Percentiles rank a stretch among this genome's conserved stretches.
These are phyloP conservation scores for Cercophora samala DNA, from an alignment of 495 filamentous ascomycete genomes.

Conservation along the genomic window DNA sequence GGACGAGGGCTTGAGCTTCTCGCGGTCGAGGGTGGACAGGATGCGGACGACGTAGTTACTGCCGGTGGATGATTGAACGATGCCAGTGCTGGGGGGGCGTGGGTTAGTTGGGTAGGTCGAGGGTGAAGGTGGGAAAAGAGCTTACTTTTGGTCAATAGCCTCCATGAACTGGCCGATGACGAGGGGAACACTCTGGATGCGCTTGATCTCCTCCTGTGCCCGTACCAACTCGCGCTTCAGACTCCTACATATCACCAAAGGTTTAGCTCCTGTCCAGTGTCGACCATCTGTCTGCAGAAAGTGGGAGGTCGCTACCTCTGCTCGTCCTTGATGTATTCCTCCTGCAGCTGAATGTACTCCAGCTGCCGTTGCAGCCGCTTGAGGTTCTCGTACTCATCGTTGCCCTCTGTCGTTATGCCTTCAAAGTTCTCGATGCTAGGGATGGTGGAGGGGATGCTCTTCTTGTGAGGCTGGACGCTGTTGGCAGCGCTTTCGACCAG, in stretches of 20 bases:
- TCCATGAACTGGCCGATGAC: constrained; percentile 99
- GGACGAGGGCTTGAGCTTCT: constrained; percentile 94
- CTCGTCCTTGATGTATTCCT: constrained; percentile 99
- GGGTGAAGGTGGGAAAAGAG: constrained; percentile 5
- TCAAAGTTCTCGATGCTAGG: constrained; percentile 87
- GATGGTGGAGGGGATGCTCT: constrained; percentile 75
- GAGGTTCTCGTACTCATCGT: constrained; percentile 89
- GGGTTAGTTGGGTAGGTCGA: constrained; percentile 9
- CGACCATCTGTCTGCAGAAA: not conserved
- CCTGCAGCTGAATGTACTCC: constrained; percentile 97
- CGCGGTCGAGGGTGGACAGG: constrained; percentile 95
- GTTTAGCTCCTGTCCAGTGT: not conserved
- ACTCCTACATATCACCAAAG: constrained; percentile 51
- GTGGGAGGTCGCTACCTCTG: constrained; percentile 47
- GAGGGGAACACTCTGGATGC: constrained; percentile 95
- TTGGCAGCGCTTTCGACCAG: constrained; percentile 75
- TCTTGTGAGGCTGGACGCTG: constrained; percentile 69
- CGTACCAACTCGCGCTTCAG: constrained; percentile 95
- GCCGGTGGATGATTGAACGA: constrained; percentile 95
- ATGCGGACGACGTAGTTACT: constrained; percentile 99
- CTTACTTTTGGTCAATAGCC: constrained; percentile 98
- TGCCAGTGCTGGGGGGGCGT: constrained; percentile 73
- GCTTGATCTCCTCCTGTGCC: constrained; percentile 98
- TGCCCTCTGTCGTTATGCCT: constrained; percentile 72
- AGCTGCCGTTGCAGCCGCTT: constrained; percentile 95